Evolutionary conservation across 2,329 filamentous ascomycete genomes (phyloP).

Genomic region (Fusarium lyarnte): DNA sequence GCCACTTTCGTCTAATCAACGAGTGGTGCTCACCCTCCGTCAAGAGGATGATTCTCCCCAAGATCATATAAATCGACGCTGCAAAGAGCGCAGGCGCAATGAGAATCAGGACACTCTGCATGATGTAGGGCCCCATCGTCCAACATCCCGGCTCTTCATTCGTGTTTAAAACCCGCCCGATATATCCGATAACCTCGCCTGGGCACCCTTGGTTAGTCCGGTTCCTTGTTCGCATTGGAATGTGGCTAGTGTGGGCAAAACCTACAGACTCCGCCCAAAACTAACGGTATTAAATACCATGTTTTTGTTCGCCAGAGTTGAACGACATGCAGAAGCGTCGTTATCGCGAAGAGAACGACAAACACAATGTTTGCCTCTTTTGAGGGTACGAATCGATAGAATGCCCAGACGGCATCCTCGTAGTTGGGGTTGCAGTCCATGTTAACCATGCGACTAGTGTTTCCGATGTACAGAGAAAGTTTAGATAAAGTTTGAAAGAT

Average conservation of each 20-base stretch:
- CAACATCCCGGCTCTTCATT: slow-evolving; percentile 50
- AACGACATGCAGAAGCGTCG: slow-evolving; percentile 35
- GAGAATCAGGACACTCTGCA: slow-evolving; percentile 51
- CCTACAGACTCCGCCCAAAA: slow-evolving; percentile 38
- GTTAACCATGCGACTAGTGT: background rate
- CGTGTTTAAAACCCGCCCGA: slow-evolving; percentile 57
- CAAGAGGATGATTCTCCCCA: slow-evolving; percentile 53
- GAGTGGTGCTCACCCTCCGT: slow-evolving; percentile 52
- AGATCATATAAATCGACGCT: slow-evolving; percentile 59
- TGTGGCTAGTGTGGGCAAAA: background rate
- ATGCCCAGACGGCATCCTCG: slow-evolving; percentile 36
- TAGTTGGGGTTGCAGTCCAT: slow-evolving; percentile 39
- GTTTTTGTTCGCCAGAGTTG: slow-evolving; percentile 40
- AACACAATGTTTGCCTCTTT: slow-evolving; percentile 36
- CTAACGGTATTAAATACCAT: slow-evolving; percentile 41
- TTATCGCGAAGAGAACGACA: slow-evolving; percentile 36
- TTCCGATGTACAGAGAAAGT: background rate
- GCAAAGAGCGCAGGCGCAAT: slow-evolving; percentile 57
- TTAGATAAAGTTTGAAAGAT: background rate
- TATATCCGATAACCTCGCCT: slow-evolving; percentile 51
- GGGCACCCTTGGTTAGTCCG: background rate
- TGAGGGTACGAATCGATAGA: slow-evolving; percentile 40
- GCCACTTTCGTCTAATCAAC: slow-evolving; percentile 53
- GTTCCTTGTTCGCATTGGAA: background rate
- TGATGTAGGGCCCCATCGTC: slow-evolving; percentile 50